These are phyloP conservation scores for Jaltomata sinuosa DNA, from an alignment of 257 asterid species.

Conservation along the genomic window DNA sequence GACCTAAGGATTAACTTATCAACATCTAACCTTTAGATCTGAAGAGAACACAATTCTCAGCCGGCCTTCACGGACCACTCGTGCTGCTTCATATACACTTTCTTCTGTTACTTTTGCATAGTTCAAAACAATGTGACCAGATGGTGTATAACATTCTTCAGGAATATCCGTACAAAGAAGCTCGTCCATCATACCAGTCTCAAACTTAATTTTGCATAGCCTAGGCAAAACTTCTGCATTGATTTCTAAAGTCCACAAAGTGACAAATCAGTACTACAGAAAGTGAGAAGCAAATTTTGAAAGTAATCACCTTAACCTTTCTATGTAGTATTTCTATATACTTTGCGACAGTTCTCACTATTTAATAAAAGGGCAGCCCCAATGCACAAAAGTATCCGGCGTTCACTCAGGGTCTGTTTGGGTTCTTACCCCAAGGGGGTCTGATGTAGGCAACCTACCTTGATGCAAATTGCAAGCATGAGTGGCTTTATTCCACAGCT, in stretches of 20 bases:
- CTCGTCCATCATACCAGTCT: slow-evolving; percentile 10
- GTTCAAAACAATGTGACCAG: slow-evolving; percentile 16
- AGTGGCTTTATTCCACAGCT: too few species aligned
- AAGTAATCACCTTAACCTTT: background rate
- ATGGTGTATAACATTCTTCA: slow-evolving; percentile 2
- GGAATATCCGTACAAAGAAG: slow-evolving; percentile 1
- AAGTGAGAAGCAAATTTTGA: background rate
- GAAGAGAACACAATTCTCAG: slow-evolving; percentile 20
- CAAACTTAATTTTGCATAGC: slow-evolving; percentile 15
- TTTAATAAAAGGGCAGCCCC: too few species aligned
- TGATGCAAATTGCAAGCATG: too few species aligned
- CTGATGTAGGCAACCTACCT: too few species aligned
- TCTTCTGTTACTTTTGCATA: slow-evolving; percentile 16
- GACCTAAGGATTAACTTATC: background rate
- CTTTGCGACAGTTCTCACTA: too few species aligned
- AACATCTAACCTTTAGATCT: slow-evolving; percentile 21
- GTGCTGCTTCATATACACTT: slow-evolving; percentile 12
- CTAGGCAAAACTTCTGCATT: slow-evolving; percentile 19
- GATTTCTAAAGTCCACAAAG: background rate
- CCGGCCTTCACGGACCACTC: slow-evolving; percentile 18
- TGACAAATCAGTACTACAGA: background rate
- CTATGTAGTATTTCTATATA: background rate
- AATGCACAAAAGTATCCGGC: too few species aligned
- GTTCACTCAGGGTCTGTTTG: too few species aligned
- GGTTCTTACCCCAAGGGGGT: too few species aligned